Evolutionary conservation across 2,329 filamentous ascomycete genomes (phyloP).

Genomic region (Neospermospora avenae): DNA sequence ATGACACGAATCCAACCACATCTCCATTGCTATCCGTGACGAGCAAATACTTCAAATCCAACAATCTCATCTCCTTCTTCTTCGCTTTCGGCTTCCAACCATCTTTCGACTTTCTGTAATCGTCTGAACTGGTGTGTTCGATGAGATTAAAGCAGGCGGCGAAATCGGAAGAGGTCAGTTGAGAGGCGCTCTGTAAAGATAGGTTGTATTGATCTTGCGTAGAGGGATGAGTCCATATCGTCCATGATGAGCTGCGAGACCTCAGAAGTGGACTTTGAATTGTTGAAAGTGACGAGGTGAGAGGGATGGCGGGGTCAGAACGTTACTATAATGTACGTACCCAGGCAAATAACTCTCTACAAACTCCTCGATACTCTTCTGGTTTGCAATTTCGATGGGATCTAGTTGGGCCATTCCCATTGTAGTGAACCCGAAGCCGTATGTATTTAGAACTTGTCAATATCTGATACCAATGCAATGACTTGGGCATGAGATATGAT

Average conservation of each 20-base stretch:
- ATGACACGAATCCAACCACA: conserved; percentile 58
- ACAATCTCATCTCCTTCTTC: conserved; percentile 62
- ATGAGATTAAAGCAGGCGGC: conserved; percentile 55
- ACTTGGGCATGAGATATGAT: no score
- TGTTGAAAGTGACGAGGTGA: no score
- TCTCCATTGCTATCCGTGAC: conserved; percentile 44
- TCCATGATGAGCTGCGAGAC: conserved; percentile 22
- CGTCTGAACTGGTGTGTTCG: conserved; percentile 57
- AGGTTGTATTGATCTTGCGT: conserved; percentile 43
- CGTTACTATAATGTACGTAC: no score
- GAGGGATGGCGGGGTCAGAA: neutral
- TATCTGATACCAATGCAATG: no score
- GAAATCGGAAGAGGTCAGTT: conserved; percentile 45
- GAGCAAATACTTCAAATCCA: conserved; percentile 66
- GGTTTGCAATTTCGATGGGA: conserved; percentile 47
- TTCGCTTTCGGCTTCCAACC: conserved; percentile 35
- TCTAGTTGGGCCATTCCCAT: conserved; percentile 12
- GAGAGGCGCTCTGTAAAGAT: conserved; percentile 40
- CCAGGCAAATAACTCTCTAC: conserved; percentile 45
- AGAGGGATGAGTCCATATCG: conserved; percentile 50
- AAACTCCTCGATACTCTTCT: conserved; percentile 47
- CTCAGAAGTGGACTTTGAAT: no score
- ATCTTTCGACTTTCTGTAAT: conserved; percentile 59
- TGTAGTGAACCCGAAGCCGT: neutral
- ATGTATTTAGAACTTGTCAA: no score